Base-by-base conservation (phyloP, 2,329 filamentous ascomycete genomes). In the Cladophialophora carrionii region DNA sequence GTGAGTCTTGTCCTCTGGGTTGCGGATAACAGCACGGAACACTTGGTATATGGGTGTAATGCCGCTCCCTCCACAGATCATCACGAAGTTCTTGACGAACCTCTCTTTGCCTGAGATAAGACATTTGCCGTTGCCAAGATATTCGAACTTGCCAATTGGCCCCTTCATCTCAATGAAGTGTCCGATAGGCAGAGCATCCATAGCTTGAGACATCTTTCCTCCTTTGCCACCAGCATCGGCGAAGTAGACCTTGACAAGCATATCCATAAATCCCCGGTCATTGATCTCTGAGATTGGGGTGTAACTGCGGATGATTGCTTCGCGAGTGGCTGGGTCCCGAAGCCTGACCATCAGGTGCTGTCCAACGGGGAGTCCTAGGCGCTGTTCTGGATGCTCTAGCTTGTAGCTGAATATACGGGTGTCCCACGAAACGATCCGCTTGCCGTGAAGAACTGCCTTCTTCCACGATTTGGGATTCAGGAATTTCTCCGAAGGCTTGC, bases 11-110 rank as follows among this genome's bases (percentile, higher is more conserved):
- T 94, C 90, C 0, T 80, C 74, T 1, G 74, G 71, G 68, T 94
- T 86, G 53, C 84, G 81, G 75, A 92, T 84, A 0, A 96, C 85
- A 0, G 90, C 89, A 6, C 90, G 82, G 59, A 96, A 80, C 2
- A 96, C 90, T 73, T 95, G 90, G 74, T 88, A 95, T 68, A 96
- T 90, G 0, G 93, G 93, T n/a, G 93, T 96, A 73, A 97, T 90
- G 0, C 93, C 93, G n/a, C 87, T 91, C 5, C 93, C 93, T 14
- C 85, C 93, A 71, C 91, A 95, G 34, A 96, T 87, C 92, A 96
- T 96, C 74, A 90, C 81, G 76, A 96, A 91, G 12, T 83, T 84
- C 59, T 83, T 84, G 0, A 96, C 84, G 0, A 71, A 77, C 9
- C 88, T 80, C 63, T 81, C 75, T 22, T 80, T 82, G 0, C 84